A percentile compares a stretch with the other conserved stretches of the same genome.
Evolutionary conservation across 306 rosid species (phyloP).

Genomic region (Prosopis cineraria): DNA sequence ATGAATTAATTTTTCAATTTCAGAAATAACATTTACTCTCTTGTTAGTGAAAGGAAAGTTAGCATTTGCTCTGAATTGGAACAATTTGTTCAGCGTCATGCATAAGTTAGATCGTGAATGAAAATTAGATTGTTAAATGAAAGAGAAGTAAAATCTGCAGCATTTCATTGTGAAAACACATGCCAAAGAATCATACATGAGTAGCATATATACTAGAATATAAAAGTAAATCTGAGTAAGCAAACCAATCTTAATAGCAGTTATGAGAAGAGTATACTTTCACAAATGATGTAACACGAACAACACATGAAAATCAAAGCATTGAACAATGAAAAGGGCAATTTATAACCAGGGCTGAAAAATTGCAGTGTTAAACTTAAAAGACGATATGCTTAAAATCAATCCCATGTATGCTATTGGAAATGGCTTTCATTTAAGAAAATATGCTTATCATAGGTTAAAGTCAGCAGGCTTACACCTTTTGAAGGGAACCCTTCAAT

Average conservation of each 20-base stretch:
- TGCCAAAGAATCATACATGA: background rate
- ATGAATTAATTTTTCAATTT: background rate
- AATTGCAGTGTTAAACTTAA: background rate
- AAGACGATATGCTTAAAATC: background rate
- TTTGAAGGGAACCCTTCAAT: slow-evolving; percentile 68
- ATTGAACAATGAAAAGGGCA: background rate
- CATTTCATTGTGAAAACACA: background rate
- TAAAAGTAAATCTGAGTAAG: background rate
- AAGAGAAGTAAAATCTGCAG: background rate
- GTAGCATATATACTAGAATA: background rate
- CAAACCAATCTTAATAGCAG: background rate
- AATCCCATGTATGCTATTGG: too few relatives aligned
- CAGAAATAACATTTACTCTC: background rate
- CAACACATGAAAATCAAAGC: background rate
- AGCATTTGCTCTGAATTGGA: slow-evolving; percentile 18
- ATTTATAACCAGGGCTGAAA: background rate
- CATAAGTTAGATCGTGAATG: background rate
- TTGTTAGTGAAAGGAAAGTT: slow-evolving; percentile 1
- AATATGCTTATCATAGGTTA: background rate
- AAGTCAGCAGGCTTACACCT: slow-evolving; percentile 59
- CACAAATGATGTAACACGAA: background rate
- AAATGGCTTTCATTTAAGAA: slow-evolving; percentile 19
- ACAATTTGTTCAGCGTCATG: background rate
- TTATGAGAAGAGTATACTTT: background rate
- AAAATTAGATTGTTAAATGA: background rate